Evolutionary conservation across 2,329 filamentous ascomycete genomes (phyloP).

Genomic region (Penicillium sp.): DNA sequence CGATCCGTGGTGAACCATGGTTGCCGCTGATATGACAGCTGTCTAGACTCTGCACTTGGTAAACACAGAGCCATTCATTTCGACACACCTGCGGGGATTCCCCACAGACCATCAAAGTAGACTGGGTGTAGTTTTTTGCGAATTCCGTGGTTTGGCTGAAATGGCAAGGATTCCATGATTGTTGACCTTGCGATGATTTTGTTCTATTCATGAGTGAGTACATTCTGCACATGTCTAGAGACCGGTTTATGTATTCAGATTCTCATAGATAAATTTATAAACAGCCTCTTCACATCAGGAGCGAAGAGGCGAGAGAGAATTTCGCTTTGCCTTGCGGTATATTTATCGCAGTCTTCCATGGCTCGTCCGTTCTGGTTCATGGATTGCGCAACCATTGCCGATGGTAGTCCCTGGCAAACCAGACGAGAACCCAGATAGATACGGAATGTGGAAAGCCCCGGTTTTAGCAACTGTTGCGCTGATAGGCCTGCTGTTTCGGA

Average conservation of each 20-base stretch:
- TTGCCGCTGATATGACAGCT: background rate
- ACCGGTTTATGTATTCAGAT: too few relatives aligned
- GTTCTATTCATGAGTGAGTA: background rate
- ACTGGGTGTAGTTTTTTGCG: too few relatives aligned
- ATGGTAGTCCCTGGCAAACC: constrained; percentile 21
- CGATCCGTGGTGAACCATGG: constrained; percentile 1
- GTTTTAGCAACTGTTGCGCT: background rate
- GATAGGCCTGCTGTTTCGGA: constrained; percentile 11
- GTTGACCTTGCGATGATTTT: too few relatives aligned
- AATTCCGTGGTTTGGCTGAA: too few relatives aligned
- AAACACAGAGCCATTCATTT: background rate
- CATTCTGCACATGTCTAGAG: too few relatives aligned
- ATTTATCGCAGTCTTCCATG: constrained; percentile 8
- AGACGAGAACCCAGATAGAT: constrained; percentile 16
- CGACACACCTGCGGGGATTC: too few relatives aligned
- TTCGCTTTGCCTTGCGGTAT: too few relatives aligned
- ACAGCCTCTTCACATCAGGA: too few relatives aligned
- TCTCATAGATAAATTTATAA: too few relatives aligned
- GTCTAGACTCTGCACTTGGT: constrained; percentile 5
- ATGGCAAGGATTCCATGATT: too few relatives aligned
- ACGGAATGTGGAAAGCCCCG: constrained; percentile 6
- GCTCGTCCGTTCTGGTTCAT: constrained; percentile 4
- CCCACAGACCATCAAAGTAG: too few relatives aligned
- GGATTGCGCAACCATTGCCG: constrained; percentile 7
- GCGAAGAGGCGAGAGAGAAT: too few relatives aligned